A percentile compares a stretch with the other conserved stretches of the same genome.
These are phyloP conservation scores for Rhynchospora pubera DNA, from an alignment of 176 grass and related monocot species.

Conservation along the genomic window DNA sequence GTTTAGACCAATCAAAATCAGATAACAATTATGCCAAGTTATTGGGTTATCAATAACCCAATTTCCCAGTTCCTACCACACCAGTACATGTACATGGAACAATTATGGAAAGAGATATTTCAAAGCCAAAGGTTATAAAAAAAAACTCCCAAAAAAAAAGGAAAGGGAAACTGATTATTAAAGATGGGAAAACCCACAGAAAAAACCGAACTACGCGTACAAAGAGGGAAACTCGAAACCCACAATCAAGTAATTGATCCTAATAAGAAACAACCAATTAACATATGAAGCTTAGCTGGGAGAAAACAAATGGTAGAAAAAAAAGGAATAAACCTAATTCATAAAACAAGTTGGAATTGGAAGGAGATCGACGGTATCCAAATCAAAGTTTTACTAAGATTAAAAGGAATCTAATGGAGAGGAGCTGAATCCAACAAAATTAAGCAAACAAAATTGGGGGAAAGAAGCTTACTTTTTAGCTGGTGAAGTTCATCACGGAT, in stretches of 20 bases:
- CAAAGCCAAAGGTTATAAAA: neutral
- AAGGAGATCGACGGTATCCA: neutral
- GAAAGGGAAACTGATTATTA: constrained; percentile 20
- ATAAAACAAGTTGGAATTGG: neutral
- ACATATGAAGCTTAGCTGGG: neutral
- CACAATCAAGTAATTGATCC: neutral
- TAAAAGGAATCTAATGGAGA: neutral
- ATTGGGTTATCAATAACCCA: neutral
- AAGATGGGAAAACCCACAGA: neutral
- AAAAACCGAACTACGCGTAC: neutral
- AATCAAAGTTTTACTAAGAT: constrained; percentile 5
- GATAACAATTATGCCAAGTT: neutral
- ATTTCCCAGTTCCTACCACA: too few species aligned
- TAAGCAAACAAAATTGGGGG: constrained; percentile 5
- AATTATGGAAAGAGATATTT: constrained; percentile 30
- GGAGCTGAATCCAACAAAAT: neutral
- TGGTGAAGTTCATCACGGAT: constrained; percentile 1
- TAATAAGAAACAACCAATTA: neutral
- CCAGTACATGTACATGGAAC: constrained; percentile 1
- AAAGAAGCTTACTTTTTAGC: neutral
- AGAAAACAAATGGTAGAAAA: neutral
- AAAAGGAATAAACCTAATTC: neutral
- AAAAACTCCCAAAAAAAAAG: constrained; percentile 9
- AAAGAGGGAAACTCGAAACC: neutral
- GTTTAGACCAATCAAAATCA: neutral